Evolutionary conservation across 2,329 filamentous ascomycete species (phyloP), one percentile per base, ranked within the genome.

Genomic region (Sporothrix variecibatus): DNA sequence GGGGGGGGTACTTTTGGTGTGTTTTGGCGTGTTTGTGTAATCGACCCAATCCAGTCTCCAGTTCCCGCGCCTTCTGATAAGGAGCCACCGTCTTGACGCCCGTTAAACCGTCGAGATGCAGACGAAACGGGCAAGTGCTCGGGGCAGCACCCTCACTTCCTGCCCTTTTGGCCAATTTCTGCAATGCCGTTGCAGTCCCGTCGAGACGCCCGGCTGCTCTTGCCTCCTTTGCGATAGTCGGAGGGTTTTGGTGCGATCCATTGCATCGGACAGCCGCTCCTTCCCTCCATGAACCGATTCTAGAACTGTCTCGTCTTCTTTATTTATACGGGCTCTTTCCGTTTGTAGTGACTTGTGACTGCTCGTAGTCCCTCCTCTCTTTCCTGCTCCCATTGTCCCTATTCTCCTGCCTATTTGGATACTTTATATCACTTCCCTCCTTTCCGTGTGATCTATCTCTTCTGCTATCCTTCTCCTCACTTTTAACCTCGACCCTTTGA

Each of bases 211-310:
- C 62, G 62, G 62, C 9, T 65, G 62, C 38, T 65, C 38, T 43
- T 78, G 76, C 69, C 38, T 70, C 67, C 46, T 70, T 67, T 79
- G 79, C 78, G 78, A 80, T 78, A 71, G 38, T 76, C 78, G 79
- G 78, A n/a, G n/a, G 78, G 79, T 77, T 79, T 28, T 64, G 56
- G 49, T 2, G 49, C 62, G 62, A 11, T 46, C 62, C 23, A 65
- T 38, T 40, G 62, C 40, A 68, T 7, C 43, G 28, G 17, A 51
- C 43, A 49, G 65, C 43, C 43, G 43, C 26, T 67, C 62, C 62
- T 51, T 49, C 65, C 65, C 26, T 51, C 26, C 11, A 49, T 15
- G 43, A 20, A 17, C 15, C 15, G 15, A 2, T 60, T 12, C 56
- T 60, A 34, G 20, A 5, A 4, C 53, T 28, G 53, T 62, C 28